Evolutionary conservation across 2,329 filamentous ascomycete genomes (phyloP).

Genomic region (Monosporascus ibericus): DNA sequence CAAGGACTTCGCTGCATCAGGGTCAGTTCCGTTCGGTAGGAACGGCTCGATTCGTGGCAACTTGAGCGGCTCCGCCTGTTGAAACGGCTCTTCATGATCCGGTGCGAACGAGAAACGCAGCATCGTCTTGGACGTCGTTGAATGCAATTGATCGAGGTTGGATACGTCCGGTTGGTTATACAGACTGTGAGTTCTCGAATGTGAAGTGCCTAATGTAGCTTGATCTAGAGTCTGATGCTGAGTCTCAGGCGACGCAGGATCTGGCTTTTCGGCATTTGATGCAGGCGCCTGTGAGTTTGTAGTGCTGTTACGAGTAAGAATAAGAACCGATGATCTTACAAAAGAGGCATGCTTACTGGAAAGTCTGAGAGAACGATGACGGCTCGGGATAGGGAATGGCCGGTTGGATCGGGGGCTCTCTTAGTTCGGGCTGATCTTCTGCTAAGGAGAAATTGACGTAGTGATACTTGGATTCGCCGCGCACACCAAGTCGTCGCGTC

Average conservation of each 20-base stretch:
- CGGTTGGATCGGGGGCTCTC: constrained; percentile 39
- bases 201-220: constrained; percentile 14
- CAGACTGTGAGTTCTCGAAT: constrained; percentile 41
- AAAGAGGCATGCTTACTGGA: constrained; percentile 36
- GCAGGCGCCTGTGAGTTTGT: constrained; percentile 24
- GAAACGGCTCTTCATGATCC: constrained; percentile 47
- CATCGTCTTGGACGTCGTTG: constrained; percentile 50
- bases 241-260: constrained; percentile 33
- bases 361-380: constrained; percentile 39
- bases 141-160: constrained; percentile 53
- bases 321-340: background rate
- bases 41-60: constrained; percentile 85
- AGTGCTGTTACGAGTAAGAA: constrained; percentile 22
- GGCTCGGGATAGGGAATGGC: constrained; percentile 44
- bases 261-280: constrained; percentile 12
- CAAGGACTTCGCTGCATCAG: constrained; percentile 79
- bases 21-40: constrained; percentile 74
- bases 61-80: constrained; percentile 64
- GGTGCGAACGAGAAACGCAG: constrained; percentile 56
- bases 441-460: constrained; percentile 66
- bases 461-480: constrained; percentile 97
- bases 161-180: constrained; percentile 54
- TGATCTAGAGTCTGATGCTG: constrained; percentile 25
- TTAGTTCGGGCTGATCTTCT: constrained; percentile 48
- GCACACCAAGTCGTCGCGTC: constrained; percentile 83